A percentile compares a stretch with the other conserved stretches of the same genome.
These are phyloP conservation scores for Plasmodium chabaudi DNA, from an alignment of 169 alveolate genomes.

Conservation along the genomic window DNA sequence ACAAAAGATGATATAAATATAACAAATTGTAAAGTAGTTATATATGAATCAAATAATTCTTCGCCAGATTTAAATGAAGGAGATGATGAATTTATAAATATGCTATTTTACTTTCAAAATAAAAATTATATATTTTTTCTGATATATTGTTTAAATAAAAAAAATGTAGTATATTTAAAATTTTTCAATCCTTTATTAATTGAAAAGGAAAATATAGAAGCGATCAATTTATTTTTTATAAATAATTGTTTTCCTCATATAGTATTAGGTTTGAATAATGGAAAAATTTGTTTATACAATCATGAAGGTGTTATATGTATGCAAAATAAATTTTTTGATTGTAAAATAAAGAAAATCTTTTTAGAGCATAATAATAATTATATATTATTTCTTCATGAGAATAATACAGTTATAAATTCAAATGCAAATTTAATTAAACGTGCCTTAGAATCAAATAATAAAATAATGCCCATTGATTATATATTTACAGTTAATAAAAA, in stretches of 20 bases:
- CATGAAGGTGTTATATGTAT: slow-evolving; percentile 73
- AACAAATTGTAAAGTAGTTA: slow-evolving; percentile 49
- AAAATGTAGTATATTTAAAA: slow-evolving; percentile 53
- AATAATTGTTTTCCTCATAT: slow-evolving; percentile 74
- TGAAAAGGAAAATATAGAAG: slow-evolving; percentile 62
- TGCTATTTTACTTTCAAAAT: slow-evolving; percentile 58
- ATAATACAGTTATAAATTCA: slow-evolving; percentile 49
- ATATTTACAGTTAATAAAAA: slow-evolving; percentile 55
- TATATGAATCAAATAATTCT: slow-evolving; percentile 36
- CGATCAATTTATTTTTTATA: slow-evolving; percentile 53
- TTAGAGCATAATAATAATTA: slow-evolving; percentile 40
- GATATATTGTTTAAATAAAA: slow-evolving; percentile 62
- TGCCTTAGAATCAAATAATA: slow-evolving; percentile 41
- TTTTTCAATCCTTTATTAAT: slow-evolving; percentile 55
- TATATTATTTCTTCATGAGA: slow-evolving; percentile 45
- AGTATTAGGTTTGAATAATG: slow-evolving; percentile 60
- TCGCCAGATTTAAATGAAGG: slow-evolving; percentile 8
- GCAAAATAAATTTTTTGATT: slow-evolving; percentile 68
- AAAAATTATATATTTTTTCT: slow-evolving; percentile 64
- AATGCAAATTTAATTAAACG: slow-evolving; percentile 42
- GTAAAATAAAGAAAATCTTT: slow-evolving; percentile 30
- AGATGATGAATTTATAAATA: slow-evolving; percentile 48
- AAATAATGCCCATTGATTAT: slow-evolving; percentile 41
- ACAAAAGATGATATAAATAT: slow-evolving; percentile 60
- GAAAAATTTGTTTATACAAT: slow-evolving; percentile 37